Conservation (phyloP, 2,329 filamentous ascomycete species). For the Capronia coronata region DNA sequence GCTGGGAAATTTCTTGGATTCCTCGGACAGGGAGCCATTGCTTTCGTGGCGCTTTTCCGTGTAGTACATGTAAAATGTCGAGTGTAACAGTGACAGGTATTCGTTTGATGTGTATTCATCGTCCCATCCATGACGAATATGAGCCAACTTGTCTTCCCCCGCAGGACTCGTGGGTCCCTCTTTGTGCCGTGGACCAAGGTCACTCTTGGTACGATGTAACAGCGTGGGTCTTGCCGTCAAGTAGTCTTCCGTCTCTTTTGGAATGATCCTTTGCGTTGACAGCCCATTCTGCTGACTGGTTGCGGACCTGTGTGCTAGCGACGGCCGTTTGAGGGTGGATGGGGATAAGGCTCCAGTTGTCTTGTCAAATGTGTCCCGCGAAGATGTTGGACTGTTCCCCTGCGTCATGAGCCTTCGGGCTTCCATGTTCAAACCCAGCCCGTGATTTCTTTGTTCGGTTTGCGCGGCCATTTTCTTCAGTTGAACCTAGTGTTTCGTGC, state of each 20-base stretch:
- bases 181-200: conserved; percentile 45
- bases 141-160: conserved; percentile 47
- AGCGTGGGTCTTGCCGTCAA: conserved; percentile 22
- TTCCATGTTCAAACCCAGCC: conserved; percentile 15
- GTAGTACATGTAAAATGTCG: conserved; percentile 99
- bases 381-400: conserved; percentile 7
- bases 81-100: conserved; percentile 75
- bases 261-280: conserved; percentile 18
- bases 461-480: conserved; percentile 14
- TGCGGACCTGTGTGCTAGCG: conserved; percentile 5
- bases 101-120: conserved; percentile 87
- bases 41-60: conserved; percentile 97
- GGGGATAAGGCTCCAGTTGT: conserved; percentile 7
- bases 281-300: conserved; percentile 13
- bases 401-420: conserved; percentile 16
- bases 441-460: conserved; percentile 6
- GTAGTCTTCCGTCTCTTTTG: conserved; percentile 23
- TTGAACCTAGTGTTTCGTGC: conserved; percentile 10
- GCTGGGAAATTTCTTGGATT: conserved; percentile 49
- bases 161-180: conserved; percentile 31
- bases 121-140: conserved; percentile 78
- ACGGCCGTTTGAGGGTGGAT: conserved; percentile 7
- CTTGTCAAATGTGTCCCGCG: conserved; percentile 7
- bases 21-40: conserved; percentile 70
- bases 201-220: conserved; percentile 47